These are phyloP conservation scores for Fonsecaea monophora DNA, from an alignment of 2,329 filamentous ascomycete species.

Conservation along the genomic window DNA sequence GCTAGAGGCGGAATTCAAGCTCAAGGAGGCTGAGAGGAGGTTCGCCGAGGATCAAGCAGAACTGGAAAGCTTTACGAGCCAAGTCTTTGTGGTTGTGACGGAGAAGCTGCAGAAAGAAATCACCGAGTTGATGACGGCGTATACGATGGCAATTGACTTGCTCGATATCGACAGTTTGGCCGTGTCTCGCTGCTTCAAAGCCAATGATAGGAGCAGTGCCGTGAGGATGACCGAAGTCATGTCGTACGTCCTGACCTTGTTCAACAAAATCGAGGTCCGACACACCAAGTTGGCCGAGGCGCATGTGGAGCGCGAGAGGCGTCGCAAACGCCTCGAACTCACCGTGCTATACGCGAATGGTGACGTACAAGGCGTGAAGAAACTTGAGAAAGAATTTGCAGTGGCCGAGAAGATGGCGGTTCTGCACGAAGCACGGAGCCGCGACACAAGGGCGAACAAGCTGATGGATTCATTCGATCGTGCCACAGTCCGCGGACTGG, in stretches of 20 bases:
- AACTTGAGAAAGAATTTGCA: conserved; percentile 57
- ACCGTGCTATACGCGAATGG: conserved; percentile 53
- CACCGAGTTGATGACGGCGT: conserved; percentile 55
- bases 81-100: conserved; percentile 60
- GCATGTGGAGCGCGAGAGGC: conserved; percentile 60
- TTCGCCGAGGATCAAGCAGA: conserved; percentile 61
- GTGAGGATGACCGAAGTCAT: conserved; percentile 50
- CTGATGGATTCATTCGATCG: conserved; percentile 59
- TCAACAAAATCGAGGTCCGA: conserved; percentile 57
- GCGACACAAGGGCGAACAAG: conserved; percentile 57
- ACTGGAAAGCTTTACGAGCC: conserved; percentile 57
- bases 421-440: conserved; percentile 57
- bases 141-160: conserved; percentile 52
- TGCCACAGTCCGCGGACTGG: conserved; percentile 58
- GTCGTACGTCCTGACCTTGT: conserved; percentile 54
- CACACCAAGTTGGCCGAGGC: conserved; percentile 59
- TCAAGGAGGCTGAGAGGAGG: conserved; percentile 58
- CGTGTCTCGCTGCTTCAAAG: conserved; percentile 37
- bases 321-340: conserved; percentile 62
- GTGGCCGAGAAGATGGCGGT: conserved; percentile 59
- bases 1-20: conserved; percentile 62
- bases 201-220: conserved; percentile 40
- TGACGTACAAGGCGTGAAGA: conserved; percentile 59
- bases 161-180: conserved; percentile 51
- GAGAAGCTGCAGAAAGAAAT: conserved; percentile 58